Base-by-base conservation (phyloP, 2,329 filamentous ascomycete species). In the Fonsecaea multimorphosa region DNA sequence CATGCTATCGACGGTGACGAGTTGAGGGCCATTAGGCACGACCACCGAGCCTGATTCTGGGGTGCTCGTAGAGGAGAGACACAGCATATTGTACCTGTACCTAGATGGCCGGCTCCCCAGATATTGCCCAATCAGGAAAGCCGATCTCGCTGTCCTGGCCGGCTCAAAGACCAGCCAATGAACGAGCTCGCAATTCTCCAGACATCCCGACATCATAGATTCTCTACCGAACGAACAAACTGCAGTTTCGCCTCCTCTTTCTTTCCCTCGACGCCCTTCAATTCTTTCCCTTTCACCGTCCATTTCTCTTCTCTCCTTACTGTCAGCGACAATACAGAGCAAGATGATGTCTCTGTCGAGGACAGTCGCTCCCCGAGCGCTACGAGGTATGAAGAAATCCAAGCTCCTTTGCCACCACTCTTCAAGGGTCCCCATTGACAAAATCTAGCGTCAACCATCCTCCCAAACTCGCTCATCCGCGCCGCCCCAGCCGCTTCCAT, bases 1-100 rank as follows among this genome's bases (percentile, higher is more conserved):
- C 93, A 97, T 78, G 92, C 93, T 78, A 98, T 95, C 38, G 90
- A 92, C 32, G 94, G 90, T 62, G 78, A 75, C 44, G 81, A 66
- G 44, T 70, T 69, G 53, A 71, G 60, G 24, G 66, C 68, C 70
- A 70, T 72, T 19, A 44, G 54, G 44, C 22, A 22, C 44, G n/a
- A 49, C 19, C 19, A 5, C 6, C 2, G 19, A 49, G 3, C 19
- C 19, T 2, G 44, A 49, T 49, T 3, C 6, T 11, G 6, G 8
- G 6, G 19, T 1, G 16, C n/a, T n/a, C 5, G 38, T 2, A 24
- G 44, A 49, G 8, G 11, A 49, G 44, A 22, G 44, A 19, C 2
- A 12, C 3, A 34, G 11, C 6, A 19, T n/a, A 6, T 2, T 40
- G 38, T n/a, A 40, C n/a, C n/a, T n/a, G n/a, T 11, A 11, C 5